These are phyloP conservation scores for Babesia bigemina DNA, from an alignment of 169 alveolate genomes.

Conservation along the genomic window DNA sequence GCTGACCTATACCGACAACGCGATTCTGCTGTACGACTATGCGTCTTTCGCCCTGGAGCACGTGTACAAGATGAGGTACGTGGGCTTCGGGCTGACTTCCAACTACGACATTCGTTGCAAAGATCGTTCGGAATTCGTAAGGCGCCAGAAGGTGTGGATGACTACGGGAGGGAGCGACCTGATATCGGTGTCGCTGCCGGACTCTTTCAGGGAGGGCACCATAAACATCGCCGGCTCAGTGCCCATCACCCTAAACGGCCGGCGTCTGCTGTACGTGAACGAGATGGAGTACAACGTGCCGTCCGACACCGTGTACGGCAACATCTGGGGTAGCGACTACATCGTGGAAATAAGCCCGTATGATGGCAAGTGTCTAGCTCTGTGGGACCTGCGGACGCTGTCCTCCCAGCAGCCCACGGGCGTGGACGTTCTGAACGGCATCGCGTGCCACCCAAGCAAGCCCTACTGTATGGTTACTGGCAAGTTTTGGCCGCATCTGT, in stretches of 20 bases:
- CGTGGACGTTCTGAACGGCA: slow-evolving; percentile 36
- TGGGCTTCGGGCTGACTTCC: slow-evolving; percentile 74
- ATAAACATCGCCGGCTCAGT: slow-evolving; percentile 8
- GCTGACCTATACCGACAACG: slow-evolving; percentile 65
- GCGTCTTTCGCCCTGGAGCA: slow-evolving; percentile 42
- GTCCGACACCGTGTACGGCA: slow-evolving; percentile 53
- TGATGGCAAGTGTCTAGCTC: slow-evolving; percentile 47
- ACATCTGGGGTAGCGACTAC: slow-evolving; percentile 62
- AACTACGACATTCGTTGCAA: slow-evolving; percentile 41
- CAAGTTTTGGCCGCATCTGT: slow-evolving; percentile 29
- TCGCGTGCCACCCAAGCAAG: slow-evolving; percentile 22
- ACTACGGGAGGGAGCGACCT: slow-evolving; percentile 65
- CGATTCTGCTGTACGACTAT: slow-evolving; percentile 59
- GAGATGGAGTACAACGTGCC: slow-evolving; percentile 68
- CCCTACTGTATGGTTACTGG: slow-evolving; percentile 11
- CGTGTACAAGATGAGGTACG: slow-evolving; percentile 19
- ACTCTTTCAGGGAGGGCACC: slow-evolving; percentile 34
- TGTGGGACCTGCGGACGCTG: slow-evolving; percentile 40
- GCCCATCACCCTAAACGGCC: slow-evolving; percentile 61
- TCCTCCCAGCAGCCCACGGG: slow-evolving; percentile 4
- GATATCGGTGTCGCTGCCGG: slow-evolving; percentile 59
- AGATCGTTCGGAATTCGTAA: slow-evolving; percentile 37
- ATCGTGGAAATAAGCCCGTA: slow-evolving; percentile 51
- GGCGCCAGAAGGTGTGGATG: slow-evolving; percentile 64
- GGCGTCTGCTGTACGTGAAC: slow-evolving; percentile 37